phyloP scores from a whole-genome alignment of 345 rosid genomes.

The Hypericum perforatum region DNA sequence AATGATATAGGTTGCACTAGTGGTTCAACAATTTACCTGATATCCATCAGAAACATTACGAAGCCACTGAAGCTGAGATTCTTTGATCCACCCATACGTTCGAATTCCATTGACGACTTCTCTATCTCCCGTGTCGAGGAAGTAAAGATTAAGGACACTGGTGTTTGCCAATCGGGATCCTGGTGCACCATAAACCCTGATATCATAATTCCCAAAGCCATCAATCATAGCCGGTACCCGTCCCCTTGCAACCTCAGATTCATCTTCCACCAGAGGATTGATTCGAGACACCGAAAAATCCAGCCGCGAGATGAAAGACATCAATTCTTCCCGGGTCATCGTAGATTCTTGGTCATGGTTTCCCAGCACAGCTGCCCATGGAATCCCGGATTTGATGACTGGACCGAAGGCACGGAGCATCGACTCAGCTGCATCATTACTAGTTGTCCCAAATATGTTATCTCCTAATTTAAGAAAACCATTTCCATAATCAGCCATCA shows the following conservation, averaged over 20 bases:
- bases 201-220: slow-evolving; percentile 73
- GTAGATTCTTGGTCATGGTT: slow-evolving; percentile 94
- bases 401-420: slow-evolving; percentile 61
- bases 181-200: slow-evolving; percentile 58
- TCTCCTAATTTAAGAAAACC: slow-evolving; percentile 46
- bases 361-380: slow-evolving; percentile 91
- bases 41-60: slow-evolving; percentile 32
- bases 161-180: slow-evolving; percentile 64
- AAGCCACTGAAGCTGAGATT: slow-evolving; percentile 81
- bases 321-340: slow-evolving; percentile 69
- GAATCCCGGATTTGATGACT: slow-evolving; percentile 56
- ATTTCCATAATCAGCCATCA: too few species aligned
- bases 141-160: slow-evolving; percentile 68
- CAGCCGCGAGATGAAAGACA: slow-evolving; percentile 75
- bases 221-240: slow-evolving; percentile 29
- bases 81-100: slow-evolving; percentile 84
- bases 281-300: slow-evolving; percentile 67
- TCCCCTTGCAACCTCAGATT: slow-evolving; percentile 12
- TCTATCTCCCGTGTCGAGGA: slow-evolving; percentile 83
- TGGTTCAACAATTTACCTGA: slow-evolving; percentile 27
- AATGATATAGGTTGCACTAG: too few species aligned
- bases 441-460: slow-evolving; percentile 76
- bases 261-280: slow-evolving; percentile 41
- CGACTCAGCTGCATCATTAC: slow-evolving; percentile 89
- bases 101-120: slow-evolving; percentile 49